These are phyloP conservation scores for Coemansia sp. DNA, from an alignment of 192 early-diverging fungal species.

Conservation along the genomic window DNA sequence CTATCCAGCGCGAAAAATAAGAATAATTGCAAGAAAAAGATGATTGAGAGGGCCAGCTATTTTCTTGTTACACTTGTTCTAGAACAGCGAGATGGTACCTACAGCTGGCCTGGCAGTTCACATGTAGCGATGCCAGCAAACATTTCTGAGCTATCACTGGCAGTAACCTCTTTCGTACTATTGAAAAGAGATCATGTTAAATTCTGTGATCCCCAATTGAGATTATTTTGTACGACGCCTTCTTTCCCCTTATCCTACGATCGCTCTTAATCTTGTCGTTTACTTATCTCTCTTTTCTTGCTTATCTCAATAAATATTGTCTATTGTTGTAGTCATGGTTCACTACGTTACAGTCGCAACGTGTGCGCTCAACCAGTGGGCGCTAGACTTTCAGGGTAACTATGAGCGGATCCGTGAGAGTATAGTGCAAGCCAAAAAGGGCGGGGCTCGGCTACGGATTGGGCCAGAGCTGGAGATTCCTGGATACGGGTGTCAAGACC, in stretches of 20 bases:
- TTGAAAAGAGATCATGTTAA: too few relatives aligned
- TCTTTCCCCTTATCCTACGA: neutral
- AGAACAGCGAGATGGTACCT: too few relatives aligned
- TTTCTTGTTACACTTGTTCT: too few relatives aligned
- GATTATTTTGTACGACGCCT: neutral
- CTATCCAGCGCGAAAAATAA: too few relatives aligned
- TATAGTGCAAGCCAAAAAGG: constrained; percentile 78
- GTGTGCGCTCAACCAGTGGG: constrained; percentile 91
- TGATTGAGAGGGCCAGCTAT: too few relatives aligned
- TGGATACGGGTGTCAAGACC: constrained; percentile 98
- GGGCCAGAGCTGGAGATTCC: constrained; percentile 97
- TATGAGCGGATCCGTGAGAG: constrained; percentile 80
- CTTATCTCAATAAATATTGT: neutral
- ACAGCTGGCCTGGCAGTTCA: too few relatives aligned
- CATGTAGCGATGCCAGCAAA: too few relatives aligned
- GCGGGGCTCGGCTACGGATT: constrained; percentile 79
- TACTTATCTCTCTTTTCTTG: constrained; percentile 3
- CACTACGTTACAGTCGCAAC: constrained; percentile 73
- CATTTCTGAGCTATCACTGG: too few relatives aligned
- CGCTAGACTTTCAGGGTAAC: constrained; percentile 96
- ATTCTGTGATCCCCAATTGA: neutral
- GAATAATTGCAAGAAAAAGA: too few relatives aligned
- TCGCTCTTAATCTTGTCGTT: neutral
- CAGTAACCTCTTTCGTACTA: too few relatives aligned
- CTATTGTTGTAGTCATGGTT: constrained; percentile 25